Percentiles rank a stretch among this genome's conserved stretches.
Conservation (phyloP, 352 stramenopile species). For the Phytophthora rubi region DNA sequence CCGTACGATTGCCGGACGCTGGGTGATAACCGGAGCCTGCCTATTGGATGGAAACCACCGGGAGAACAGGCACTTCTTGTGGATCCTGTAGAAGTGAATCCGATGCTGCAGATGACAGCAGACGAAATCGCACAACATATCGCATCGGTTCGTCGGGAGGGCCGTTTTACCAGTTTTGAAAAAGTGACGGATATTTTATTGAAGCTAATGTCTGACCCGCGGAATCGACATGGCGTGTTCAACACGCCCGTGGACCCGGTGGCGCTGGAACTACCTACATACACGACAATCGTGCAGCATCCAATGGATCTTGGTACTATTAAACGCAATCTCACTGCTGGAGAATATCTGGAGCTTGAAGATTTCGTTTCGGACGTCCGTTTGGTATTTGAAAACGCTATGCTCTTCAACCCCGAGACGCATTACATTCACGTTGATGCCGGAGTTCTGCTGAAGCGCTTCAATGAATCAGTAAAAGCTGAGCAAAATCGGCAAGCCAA, state of each 20-base stretch:
- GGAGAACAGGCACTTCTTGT: constrained; percentile 3
- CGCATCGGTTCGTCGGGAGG: constrained; percentile 67
- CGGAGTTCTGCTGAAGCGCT: constrained; percentile 60
- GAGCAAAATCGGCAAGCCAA: constrained; percentile 56
- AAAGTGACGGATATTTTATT: constrained; percentile 67
- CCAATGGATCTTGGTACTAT: constrained; percentile 95
- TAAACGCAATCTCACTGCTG: constrained; percentile 78
- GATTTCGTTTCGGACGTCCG: constrained; percentile 83
- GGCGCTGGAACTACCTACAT: constrained; percentile 72
- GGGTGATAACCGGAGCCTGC: constrained; percentile 67
- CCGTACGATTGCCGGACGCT: constrained; percentile 41
- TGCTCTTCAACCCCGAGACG: constrained; percentile 80
- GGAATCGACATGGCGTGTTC: constrained; percentile 78
- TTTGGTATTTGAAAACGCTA: constrained; percentile 92
- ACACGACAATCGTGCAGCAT: constrained; percentile 67
- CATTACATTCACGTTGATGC: constrained; percentile 86
- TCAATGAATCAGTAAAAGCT: constrained; percentile 64
- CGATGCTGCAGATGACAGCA: constrained; percentile 65
- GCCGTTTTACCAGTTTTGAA: constrained; percentile 67
- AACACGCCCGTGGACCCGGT: constrained; percentile 80
- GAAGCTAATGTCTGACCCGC: constrained; percentile 76
- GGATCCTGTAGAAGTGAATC: constrained; percentile 46
- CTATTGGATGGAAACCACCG: constrained; percentile 39
- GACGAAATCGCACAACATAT: constrained; percentile 70
- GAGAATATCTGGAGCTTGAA: constrained; percentile 84